Percentiles rank a stretch among this genome's conserved stretches.
Conservation (phyloP, 257 asterid species). For the Dorcoceras hygrometricum region DNA sequence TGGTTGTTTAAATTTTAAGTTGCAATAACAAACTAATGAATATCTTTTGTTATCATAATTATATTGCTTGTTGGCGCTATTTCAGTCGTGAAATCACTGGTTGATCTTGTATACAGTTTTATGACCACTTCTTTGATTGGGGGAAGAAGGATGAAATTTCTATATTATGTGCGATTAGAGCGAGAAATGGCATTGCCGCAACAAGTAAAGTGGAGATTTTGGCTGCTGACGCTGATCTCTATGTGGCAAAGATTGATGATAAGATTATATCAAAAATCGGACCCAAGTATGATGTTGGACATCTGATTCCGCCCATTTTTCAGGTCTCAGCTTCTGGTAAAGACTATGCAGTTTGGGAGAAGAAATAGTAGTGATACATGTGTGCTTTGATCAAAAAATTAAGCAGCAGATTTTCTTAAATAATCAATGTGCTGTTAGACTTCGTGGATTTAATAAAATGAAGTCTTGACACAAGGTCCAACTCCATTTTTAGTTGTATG, state of each 20-base stretch:
- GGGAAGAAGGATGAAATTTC: slow-evolving; percentile 59
- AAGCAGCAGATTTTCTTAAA: neutral
- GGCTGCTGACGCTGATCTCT: slow-evolving; percentile 71
- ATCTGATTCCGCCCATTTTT: slow-evolving; percentile 52
- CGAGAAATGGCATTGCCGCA: slow-evolving; percentile 48
- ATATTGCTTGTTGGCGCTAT: too few relatives aligned
- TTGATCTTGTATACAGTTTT: slow-evolving; percentile 46
- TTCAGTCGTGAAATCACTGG: neutral
- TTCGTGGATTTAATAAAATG: neutral
- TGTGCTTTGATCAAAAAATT: neutral
- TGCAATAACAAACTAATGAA: too few relatives aligned
- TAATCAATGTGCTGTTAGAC: too few relatives aligned
- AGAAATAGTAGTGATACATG: slow-evolving; percentile 16
- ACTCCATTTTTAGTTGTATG: too few relatives aligned
- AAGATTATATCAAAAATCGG: slow-evolving; percentile 69
- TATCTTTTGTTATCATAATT: too few relatives aligned
- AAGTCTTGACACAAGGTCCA: neutral
- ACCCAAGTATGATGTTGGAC: slow-evolving; percentile 54
- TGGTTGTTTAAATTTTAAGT: too few relatives aligned
- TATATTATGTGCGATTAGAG: slow-evolving; percentile 40
- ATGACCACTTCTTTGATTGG: slow-evolving; percentile 80
- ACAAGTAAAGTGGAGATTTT: slow-evolving; percentile 62
- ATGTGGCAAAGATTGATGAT: slow-evolving; percentile 62
- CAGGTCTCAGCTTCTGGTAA: slow-evolving; percentile 48
- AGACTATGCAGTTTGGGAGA: slow-evolving; percentile 70